Percentiles rank a stretch among this genome's conserved stretches.
Conservation (phyloP, 2,329 filamentous ascomycete species). For the Colletotrichum scovillei region DNA sequence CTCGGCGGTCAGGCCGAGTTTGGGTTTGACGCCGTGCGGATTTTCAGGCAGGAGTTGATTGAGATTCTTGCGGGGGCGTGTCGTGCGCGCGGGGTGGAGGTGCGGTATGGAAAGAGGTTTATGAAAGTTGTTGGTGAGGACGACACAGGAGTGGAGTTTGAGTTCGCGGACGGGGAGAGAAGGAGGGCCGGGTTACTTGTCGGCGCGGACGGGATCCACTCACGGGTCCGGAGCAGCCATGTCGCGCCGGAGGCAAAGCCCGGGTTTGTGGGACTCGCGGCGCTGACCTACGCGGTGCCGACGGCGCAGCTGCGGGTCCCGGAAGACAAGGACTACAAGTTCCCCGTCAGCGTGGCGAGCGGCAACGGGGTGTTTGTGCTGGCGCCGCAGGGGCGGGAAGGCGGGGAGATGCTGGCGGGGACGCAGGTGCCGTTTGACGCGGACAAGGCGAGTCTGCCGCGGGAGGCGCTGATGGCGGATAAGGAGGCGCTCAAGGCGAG, state of each 20-base stretch:
- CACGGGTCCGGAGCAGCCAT: conserved; percentile 59
- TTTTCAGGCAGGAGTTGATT: conserved; percentile 64
- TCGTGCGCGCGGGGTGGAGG: conserved; percentile 45
- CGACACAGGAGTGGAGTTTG: conserved; percentile 53
- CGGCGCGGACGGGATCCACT: conserved; percentile 71
- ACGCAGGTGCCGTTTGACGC: conserved; percentile 51
- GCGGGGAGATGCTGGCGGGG: conserved; percentile 51
- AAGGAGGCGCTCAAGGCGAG: conserved; percentile 50
- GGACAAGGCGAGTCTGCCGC: conserved; percentile 53
- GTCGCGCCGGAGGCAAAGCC: conserved; percentile 61
- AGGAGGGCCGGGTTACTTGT: conserved; percentile 57
- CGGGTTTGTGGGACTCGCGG: conserved; percentile 60
- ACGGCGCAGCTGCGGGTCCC: conserved; percentile 49
- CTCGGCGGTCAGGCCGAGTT: conserved; percentile 60
- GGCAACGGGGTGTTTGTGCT: conserved; percentile 61
- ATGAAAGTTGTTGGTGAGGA: conserved; percentile 53
- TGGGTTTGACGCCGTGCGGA: conserved; percentile 63
- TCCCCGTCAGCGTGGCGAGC: conserved; percentile 57
- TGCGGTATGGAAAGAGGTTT: conserved; percentile 59
- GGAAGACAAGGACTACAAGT: conserved; percentile 44
- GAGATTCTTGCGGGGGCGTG: conserved; percentile 49
- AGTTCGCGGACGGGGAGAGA: conserved; percentile 58
- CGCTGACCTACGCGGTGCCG: conserved; percentile 49
- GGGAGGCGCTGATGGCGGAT: conserved; percentile 53
- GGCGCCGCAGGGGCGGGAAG: conserved; percentile 56